These are phyloP conservation scores for Cylindrotheca closterium DNA, from an alignment of 108 stramenopile species.

Conservation along the genomic window DNA sequence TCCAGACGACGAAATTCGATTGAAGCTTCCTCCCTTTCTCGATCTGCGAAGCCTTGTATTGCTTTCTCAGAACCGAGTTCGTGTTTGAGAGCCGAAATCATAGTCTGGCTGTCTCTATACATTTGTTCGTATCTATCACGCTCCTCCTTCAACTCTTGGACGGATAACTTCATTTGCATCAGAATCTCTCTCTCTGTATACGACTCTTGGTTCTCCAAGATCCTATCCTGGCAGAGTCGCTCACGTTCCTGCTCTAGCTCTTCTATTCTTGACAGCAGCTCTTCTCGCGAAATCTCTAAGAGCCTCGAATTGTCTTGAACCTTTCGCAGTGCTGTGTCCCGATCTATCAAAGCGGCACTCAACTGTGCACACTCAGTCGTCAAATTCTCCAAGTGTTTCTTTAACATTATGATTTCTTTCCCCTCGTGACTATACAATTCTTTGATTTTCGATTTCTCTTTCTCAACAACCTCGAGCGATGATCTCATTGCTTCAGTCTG, in stretches of 20 bases:
- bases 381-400: neutral
- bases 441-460: constrained; percentile 7
- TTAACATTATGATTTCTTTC: constrained; percentile 3
- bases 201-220: neutral
- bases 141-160: neutral
- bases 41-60: neutral
- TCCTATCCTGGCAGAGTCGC: neutral
- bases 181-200: neutral
- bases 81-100: constrained; percentile 2
- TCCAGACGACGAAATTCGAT: no score
- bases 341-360: neutral
- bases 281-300: neutral
- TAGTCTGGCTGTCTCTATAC: neutral
- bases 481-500: neutral
- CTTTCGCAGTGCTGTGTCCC: no score
- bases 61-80: neutral
- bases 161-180: neutral
- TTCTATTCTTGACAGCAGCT: neutral
- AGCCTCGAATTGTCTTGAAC: neutral
- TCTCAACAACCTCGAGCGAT: neutral
- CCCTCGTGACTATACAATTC: neutral
- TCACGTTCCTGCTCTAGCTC: neutral
- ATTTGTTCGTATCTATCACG: neutral
- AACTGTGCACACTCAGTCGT: neutral
- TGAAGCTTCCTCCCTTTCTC: neutral